Conservation (phyloP, 202 grass and related monocot species). For the Hordeum pubiflorum region DNA sequence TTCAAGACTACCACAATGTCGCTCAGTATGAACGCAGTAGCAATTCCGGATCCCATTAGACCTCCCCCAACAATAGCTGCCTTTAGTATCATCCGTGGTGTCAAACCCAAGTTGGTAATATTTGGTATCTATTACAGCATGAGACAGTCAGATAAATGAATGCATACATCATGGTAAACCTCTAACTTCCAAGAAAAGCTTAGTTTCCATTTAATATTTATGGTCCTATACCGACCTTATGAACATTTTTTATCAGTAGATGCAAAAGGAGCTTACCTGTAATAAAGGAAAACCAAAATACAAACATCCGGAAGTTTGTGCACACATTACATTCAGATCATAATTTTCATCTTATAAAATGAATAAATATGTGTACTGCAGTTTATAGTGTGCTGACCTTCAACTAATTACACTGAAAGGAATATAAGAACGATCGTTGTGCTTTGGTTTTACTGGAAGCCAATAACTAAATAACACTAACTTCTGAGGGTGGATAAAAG, state of each 20-base stretch:
- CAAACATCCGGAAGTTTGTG: not conserved
- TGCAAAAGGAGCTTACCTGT: not conserved
- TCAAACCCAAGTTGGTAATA: slow-evolving; percentile 57
- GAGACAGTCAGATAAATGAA: slow-evolving; percentile 21
- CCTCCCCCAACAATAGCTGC: slow-evolving; percentile 66
- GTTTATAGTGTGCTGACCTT: not conserved
- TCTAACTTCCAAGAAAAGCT: slow-evolving; percentile 1
- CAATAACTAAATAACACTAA: not conserved
- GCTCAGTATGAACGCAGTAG: slow-evolving; percentile 51
- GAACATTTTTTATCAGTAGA: not conserved
- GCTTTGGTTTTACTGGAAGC: not conserved
- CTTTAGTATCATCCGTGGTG: slow-evolving; percentile 57
- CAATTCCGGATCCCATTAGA: slow-evolving; percentile 83
- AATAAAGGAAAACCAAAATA: not conserved
- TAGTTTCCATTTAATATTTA: not conserved
- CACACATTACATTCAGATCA: not conserved
- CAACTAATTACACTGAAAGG: not conserved
- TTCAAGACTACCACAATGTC: slow-evolving; percentile 73
- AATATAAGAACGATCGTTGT: not conserved
- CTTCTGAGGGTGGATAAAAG: not conserved
- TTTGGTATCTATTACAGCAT: slow-evolving; percentile 43
- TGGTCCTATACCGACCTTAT: not conserved
- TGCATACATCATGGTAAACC: not conserved
- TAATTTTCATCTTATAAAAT: not conserved
- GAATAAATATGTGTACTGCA: not conserved